Conservation (phyloP, 2,329 filamentous ascomycete genomes). For the Fusarium scirpi region DNA sequence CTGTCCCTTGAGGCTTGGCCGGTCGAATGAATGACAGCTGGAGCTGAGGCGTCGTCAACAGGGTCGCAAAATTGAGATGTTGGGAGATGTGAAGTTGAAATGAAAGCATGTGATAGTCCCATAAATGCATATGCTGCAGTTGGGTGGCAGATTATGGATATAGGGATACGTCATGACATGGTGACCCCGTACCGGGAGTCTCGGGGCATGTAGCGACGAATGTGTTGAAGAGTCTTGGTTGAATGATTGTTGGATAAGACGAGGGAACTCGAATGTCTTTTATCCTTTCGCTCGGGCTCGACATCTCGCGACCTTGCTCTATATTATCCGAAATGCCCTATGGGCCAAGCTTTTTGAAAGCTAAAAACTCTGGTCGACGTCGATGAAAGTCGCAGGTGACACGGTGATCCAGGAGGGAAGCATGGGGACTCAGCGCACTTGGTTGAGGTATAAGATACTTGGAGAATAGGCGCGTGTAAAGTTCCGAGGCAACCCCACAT, state of each 20-base stretch:
- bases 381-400: constrained; percentile 46
- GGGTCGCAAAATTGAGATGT: constrained; percentile 31
- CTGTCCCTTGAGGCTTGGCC: constrained; percentile 22
- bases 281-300: constrained; percentile 11
- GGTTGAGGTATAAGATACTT: constrained; percentile 30
- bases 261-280: constrained; percentile 16
- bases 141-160: constrained; percentile 33
- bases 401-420: constrained; percentile 34
- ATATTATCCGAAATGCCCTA: neutral
- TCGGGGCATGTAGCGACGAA: constrained; percentile 27
- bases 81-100: constrained; percentile 17
- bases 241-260: constrained; percentile 12
- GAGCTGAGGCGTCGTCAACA: constrained; percentile 35
- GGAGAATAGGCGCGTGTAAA: constrained; percentile 8
- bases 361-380: constrained; percentile 38
- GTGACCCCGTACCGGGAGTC: constrained; percentile 33
- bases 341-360: constrained; percentile 18
- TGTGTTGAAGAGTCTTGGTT: constrained; percentile 25
- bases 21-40: constrained; percentile 7
- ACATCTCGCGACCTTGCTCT: neutral
- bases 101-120: constrained; percentile 46
- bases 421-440: constrained; percentile 19
- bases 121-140: constrained; percentile 41
- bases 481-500: constrained; percentile 41
- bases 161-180: constrained; percentile 33